Evolutionary conservation across 345 rosid species (phyloP).

Genomic region (Carallia brachiata): DNA sequence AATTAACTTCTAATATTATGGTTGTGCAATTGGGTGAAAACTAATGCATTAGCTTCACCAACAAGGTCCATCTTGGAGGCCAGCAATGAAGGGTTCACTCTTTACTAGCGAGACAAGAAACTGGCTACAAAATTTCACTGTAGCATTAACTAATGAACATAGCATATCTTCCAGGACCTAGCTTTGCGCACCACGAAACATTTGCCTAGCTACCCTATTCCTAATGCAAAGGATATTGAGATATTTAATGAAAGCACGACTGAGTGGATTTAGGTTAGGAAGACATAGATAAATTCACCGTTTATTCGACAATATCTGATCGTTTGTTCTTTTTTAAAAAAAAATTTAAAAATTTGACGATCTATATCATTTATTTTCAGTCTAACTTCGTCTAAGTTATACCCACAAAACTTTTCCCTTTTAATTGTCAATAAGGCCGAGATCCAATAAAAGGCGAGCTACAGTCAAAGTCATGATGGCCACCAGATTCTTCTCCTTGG

Average conservation of each 20-base stretch:
- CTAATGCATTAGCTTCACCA: background rate
- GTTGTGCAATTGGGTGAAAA: background rate
- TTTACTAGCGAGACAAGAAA: constrained; percentile 20
- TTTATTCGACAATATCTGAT: too few relatives aligned
- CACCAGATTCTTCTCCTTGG: constrained; percentile 29
- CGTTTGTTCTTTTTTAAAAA: too few relatives aligned
- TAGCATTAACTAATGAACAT: background rate
- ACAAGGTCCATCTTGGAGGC: constrained; percentile 18
- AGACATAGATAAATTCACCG: too few relatives aligned
- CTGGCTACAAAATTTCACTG: background rate
- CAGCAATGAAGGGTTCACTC: constrained; percentile 21
- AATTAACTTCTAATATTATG: too few relatives aligned
- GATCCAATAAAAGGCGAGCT: constrained; percentile 45
- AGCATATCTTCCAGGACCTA: background rate
- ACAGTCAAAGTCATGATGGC: constrained; percentile 33
- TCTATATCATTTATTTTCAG: too few relatives aligned
- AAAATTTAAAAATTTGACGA: too few relatives aligned
- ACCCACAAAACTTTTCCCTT: too few relatives aligned
- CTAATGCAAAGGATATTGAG: constrained; percentile 7
- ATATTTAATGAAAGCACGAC: too few relatives aligned
- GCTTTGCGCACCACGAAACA: constrained; percentile 15
- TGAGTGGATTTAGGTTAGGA: too few relatives aligned
- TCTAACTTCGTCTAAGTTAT: too few relatives aligned
- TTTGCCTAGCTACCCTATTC: constrained; percentile 29
- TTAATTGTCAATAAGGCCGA: background rate